These are phyloP conservation scores for Cystofilobasidium bisporidii DNA, from an alignment of 768 basidiomycete genomes.

Conservation along the genomic window DNA sequence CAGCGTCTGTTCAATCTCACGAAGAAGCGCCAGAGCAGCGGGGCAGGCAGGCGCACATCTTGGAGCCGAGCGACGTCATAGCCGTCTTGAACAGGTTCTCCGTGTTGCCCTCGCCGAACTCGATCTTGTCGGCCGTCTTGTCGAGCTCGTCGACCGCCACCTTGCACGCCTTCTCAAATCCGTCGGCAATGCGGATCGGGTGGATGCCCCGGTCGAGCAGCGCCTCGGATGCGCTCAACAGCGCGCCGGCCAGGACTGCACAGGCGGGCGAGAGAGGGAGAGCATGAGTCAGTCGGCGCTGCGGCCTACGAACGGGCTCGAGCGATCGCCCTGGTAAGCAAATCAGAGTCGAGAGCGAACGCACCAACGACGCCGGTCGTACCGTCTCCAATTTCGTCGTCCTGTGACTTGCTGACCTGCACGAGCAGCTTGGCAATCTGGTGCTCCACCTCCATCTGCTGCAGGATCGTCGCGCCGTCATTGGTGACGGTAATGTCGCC, in stretches of 20 bases:
- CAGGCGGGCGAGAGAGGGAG: constrained; percentile 1
- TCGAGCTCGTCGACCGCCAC: constrained; percentile 87
- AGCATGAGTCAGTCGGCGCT: constrained; percentile 75
- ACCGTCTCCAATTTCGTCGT: constrained; percentile 98
- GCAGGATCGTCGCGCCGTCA: constrained; percentile 94
- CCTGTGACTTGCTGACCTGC: constrained; percentile 92
- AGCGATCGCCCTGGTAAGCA: constrained; percentile 71
- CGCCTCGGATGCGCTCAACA: constrained; percentile 85
- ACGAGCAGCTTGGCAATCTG: constrained; percentile 97
- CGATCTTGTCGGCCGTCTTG: constrained; percentile 77
- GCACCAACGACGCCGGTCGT: constrained; percentile 97
- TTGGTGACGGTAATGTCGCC: constrained; percentile 99
- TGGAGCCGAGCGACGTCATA: constrained; percentile 91
- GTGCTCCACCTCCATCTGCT: constrained; percentile 99
- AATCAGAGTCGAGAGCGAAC: constrained; percentile 38
- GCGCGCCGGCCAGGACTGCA: constrained; percentile 89
- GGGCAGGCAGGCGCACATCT: constrained; percentile 60
- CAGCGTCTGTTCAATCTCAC: too few species aligned
- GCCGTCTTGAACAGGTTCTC: constrained; percentile 85
- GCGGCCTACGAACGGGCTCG: too few species aligned
- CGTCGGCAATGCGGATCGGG: constrained; percentile 97
- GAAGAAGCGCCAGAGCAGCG: not conserved
- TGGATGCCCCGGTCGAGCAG: constrained; percentile 99
- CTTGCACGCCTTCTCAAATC: constrained; percentile 86
- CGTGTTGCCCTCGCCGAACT: constrained; percentile 71